Evolutionary conservation across 352 stramenopile genomes (phyloP), one percentile per base, ranked within the genome.

Genomic region (Globisporangium uncinulatum): DNA sequence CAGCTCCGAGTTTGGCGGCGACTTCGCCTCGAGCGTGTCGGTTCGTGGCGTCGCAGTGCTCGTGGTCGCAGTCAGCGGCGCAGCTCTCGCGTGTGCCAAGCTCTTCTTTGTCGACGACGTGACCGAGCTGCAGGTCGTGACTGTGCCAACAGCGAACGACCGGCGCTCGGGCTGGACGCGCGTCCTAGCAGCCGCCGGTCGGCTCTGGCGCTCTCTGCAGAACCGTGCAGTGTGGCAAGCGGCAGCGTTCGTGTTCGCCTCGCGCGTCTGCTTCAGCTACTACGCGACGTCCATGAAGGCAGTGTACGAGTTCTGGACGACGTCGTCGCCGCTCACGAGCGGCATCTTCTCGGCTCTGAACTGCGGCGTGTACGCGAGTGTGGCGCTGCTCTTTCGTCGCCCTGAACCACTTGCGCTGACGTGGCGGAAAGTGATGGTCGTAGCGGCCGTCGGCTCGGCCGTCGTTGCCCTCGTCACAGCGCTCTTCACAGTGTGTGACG

Each of bases 291-390:
- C 71, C 11, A 59, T 68, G 37, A 83, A 84, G 42, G 77, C 74
- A 6, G 51, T 89, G 31, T 86, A 86, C 59, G 67, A 79, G 47
- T 84, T 77, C 45, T 91, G 76, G 79, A 56, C 67, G 1, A 57
- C 61, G 14, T 56, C 76, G 34, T 62, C 61, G 4, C 65, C 69
- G 31, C 51, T 91, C 21, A 55, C 69, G 24, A 81, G 64, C 24
- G 79, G 72, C 41, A 37, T 87, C 51, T 80, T 82, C 53, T 70
- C 56, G 0, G 69, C 61, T 32, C 41, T 89, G 48, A 73, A 80
- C 61, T 66, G 71, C 53, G 63, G 75, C 15, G 63, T 78, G 10
- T 86, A 73, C 36, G 71, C 59, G 1, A 59, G 57, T 2, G 63
- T 73, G 20, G 76, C 76, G 17, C 48, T 78, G 15, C 29, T 65